These are phyloP conservation scores for Sordaria brevicollis DNA, from an alignment of 495 filamentous ascomycete species.

Conservation along the genomic window DNA sequence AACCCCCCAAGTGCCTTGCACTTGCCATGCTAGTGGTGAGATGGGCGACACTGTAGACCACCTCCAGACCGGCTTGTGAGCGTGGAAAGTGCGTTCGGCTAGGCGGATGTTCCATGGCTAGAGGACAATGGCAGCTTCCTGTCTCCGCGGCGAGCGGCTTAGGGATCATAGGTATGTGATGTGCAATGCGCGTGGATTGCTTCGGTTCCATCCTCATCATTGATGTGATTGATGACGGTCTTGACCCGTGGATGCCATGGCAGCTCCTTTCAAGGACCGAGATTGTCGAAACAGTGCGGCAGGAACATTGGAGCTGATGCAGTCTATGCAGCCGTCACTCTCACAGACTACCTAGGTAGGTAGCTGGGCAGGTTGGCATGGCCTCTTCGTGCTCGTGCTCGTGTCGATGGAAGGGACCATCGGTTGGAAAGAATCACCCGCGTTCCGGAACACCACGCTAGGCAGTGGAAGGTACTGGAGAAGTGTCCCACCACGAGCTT, in stretches of 20 bases:
- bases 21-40: not conserved
- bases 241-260: not conserved
- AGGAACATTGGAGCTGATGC: not conserved
- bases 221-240: not conserved
- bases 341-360: too few species aligned
- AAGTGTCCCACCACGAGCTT: not conserved
- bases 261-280: not conserved
- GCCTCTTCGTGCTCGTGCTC: not conserved
- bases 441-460: not conserved
- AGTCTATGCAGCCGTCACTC: too few species aligned
- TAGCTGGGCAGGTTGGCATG: not conserved
- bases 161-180: not conserved
- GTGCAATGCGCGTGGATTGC: not conserved
- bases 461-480: not conserved
- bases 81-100: not conserved
- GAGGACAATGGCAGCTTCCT: not conserved
- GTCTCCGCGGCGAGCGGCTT: not conserved
- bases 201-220: not conserved
- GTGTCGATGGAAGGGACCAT: not conserved
- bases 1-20: not conserved
- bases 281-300: not conserved
- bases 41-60: not conserved
- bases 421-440: not conserved
- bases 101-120: not conserved
- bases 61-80: not conserved